Evolutionary conservation across 257 asterid species (phyloP).

Genomic region (Ilex aquifolium): DNA sequence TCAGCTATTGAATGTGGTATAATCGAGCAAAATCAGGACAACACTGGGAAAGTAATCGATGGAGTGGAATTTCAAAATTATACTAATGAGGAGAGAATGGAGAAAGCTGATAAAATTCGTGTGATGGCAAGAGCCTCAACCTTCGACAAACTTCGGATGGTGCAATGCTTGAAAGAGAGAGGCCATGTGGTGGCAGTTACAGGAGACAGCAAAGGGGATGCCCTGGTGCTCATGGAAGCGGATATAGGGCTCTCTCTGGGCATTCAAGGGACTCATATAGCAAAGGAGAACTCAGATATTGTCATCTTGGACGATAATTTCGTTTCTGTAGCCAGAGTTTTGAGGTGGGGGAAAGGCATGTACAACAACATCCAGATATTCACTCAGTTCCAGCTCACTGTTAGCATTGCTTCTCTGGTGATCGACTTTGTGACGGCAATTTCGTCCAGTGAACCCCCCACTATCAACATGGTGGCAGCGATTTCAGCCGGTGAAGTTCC

Average conservation of each 20-base stretch:
- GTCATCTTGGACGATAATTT: conserved; percentile 63
- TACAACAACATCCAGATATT: conserved; percentile 63
- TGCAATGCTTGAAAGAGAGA: conserved; percentile 36
- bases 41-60: conserved; percentile 37
- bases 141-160: conserved; percentile 46
- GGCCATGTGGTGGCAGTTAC: conserved; percentile 85
- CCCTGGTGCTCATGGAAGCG: conserved; percentile 57
- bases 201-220: conserved; percentile 53
- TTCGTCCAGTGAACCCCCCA: conserved; percentile 21
- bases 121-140: conserved; percentile 72
- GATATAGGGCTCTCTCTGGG: conserved; percentile 63
- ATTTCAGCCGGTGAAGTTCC: conserved; percentile 78
- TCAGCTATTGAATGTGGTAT: conserved; percentile 65
- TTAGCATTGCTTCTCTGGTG: conserved; percentile 53
- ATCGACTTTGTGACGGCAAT: conserved; percentile 24
- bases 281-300: conserved; percentile 64
- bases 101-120: conserved; percentile 29
- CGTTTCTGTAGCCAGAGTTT: conserved; percentile 41
- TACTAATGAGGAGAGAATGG: conserved; percentile 28
- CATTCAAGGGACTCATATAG: conserved; percentile 54
- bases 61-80: conserved; percentile 43
- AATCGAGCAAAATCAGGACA: conserved; percentile 21
- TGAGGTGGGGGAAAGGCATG: conserved; percentile 68
- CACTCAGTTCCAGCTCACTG: conserved; percentile 77
- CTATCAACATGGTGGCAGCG: conserved; percentile 56